Percentiles rank a stretch among this genome's conserved stretches.
phyloP scores from a whole-genome alignment of 2,329 filamentous ascomycete genomes.

The Sphaerulina vaccinii region DNA sequence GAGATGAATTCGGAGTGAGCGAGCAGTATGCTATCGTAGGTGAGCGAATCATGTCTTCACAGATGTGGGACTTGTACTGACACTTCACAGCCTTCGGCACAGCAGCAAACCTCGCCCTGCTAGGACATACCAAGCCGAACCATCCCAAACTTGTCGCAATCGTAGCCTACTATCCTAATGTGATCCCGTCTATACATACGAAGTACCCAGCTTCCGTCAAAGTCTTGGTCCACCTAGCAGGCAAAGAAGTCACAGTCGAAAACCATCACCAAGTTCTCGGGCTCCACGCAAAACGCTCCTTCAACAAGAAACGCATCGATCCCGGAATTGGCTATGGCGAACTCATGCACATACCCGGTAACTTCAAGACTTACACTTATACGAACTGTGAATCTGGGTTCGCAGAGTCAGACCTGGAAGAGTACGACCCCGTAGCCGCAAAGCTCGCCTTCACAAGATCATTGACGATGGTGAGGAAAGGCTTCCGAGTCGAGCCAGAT shows the following conservation, averaged over 20 bases:
- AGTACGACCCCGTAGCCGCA: constrained; percentile 63
- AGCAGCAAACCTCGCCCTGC: constrained; percentile 59
- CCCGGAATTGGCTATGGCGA: constrained; percentile 53
- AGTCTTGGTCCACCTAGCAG: constrained; percentile 60
- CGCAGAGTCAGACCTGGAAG: constrained; percentile 67
- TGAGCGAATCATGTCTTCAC: constrained; percentile 36
- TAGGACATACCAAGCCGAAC: constrained; percentile 56
- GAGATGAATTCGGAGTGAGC: constrained; percentile 55
- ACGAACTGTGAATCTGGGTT: constrained; percentile 62
- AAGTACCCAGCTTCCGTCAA: constrained; percentile 45
- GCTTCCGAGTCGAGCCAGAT: constrained; percentile 54
- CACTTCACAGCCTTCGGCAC: constrained; percentile 56
- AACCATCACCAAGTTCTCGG: constrained; percentile 53
- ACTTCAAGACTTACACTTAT: constrained; percentile 55
- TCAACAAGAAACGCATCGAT: constrained; percentile 50
- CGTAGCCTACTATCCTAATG: constrained; percentile 62
- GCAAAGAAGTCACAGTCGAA: constrained; percentile 49
- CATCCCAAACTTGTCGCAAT: constrained; percentile 58
- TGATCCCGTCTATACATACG: constrained; percentile 53
- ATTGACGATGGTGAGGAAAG: constrained; percentile 58
- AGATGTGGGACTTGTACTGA: not conserved
- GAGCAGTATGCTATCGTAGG: constrained; percentile 64
- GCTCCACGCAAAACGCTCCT: constrained; percentile 53
- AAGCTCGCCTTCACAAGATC: constrained; percentile 69
- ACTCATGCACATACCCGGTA: constrained; percentile 44